Evolutionary conservation across 768 basidiomycete genomes (phyloP).

Genomic region (Galerina marginata): DNA sequence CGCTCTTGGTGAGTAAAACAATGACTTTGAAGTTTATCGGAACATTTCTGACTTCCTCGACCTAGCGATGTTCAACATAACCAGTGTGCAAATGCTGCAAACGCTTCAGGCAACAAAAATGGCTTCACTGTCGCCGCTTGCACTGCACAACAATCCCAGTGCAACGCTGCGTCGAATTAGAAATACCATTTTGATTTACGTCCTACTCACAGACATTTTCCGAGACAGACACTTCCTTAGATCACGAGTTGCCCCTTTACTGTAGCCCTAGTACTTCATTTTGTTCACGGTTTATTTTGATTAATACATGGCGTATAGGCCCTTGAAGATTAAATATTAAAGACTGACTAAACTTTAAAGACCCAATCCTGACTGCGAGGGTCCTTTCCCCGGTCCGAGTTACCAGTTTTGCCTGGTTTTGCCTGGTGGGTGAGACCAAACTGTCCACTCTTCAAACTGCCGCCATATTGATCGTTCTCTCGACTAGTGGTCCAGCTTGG

Average conservation of each 20-base stretch:
- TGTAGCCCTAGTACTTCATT: conserved; percentile 6
- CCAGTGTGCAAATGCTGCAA: conserved; percentile 61
- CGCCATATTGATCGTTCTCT: too few relatives aligned
- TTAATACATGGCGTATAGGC: not conserved
- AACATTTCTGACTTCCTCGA: not conserved
- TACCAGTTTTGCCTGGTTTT: too few relatives aligned
- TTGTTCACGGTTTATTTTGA: not conserved
- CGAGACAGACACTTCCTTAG: not conserved
- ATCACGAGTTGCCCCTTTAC: not conserved
- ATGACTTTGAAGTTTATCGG: not conserved
- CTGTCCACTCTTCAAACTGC: too few relatives aligned
- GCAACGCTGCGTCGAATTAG: conserved; percentile 34
- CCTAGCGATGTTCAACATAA: conserved; percentile 62
- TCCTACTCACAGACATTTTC: not conserved
- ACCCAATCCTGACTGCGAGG: too few relatives aligned
- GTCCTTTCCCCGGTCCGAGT: too few relatives aligned
- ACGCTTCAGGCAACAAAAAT: conserved; percentile 52
- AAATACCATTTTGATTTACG: not conserved
- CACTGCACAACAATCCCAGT: conserved; percentile 48
- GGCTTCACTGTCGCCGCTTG: conserved; percentile 54
- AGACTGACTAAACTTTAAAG: too few relatives aligned
- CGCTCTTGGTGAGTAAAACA: conserved; percentile 48
- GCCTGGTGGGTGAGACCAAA: too few relatives aligned
- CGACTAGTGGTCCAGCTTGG: too few relatives aligned
- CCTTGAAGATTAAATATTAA: not conserved